A percentile compares a stretch with the other conserved stretches of the same genome.
Evolutionary conservation across 345 rosid species (phyloP).

Genomic region (Gossypium arboreum): DNA sequence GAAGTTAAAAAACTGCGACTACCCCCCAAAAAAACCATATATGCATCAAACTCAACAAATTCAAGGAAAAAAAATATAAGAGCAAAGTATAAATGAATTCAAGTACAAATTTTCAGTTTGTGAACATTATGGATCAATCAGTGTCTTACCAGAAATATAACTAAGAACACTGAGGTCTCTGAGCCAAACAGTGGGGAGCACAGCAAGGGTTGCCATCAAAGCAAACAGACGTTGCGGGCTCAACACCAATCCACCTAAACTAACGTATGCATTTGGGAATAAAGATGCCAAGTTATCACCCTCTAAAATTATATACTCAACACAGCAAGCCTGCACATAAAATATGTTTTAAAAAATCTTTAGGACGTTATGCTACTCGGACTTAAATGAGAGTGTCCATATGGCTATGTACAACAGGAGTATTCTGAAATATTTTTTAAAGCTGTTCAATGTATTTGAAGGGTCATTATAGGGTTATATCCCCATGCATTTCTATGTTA

Average conservation of each 20-base stretch:
- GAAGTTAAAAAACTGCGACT: no score
- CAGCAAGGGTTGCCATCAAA: slow-evolving; percentile 57
- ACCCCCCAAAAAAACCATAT: not conserved
- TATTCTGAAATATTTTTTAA: no score
- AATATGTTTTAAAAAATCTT: not conserved
- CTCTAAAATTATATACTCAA: slow-evolving; percentile 86
- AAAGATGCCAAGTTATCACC: slow-evolving; percentile 78
- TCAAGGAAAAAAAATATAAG: not conserved
- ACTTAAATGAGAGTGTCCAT: not conserved
- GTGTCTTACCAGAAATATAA: slow-evolving; percentile 69
- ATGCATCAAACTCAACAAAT: not conserved
- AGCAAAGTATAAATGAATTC: not conserved
- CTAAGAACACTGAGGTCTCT: slow-evolving; percentile 83
- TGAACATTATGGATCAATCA: not conserved
- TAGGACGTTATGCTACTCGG: not conserved
- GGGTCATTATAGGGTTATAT: no score
- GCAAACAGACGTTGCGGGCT: slow-evolving; percentile 66
- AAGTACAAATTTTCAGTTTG: not conserved
- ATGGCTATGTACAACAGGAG: not conserved
- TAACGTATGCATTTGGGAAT: slow-evolving; percentile 75
- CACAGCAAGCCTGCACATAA: slow-evolving; percentile 74
- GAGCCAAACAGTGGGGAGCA: slow-evolving; percentile 92
- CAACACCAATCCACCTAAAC: slow-evolving; percentile 52
- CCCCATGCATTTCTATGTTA: no score
- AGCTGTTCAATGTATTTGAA: no score